Evolutionary conservation across 2,329 filamentous ascomycete genomes (phyloP).

Genomic region (Sarocladiaceae sp.): DNA sequence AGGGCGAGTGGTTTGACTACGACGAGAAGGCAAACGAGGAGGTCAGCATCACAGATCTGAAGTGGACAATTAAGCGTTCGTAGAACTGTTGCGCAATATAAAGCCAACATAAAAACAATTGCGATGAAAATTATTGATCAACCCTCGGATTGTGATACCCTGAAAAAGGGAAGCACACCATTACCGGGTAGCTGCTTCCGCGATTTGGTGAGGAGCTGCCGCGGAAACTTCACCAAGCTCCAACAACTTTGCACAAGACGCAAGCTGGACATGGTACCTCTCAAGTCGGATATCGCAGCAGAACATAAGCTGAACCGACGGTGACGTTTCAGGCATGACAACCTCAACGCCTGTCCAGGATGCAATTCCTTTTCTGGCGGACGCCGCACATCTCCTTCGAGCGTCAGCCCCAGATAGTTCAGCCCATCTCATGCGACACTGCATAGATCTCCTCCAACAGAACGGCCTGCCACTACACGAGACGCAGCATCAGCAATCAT

Average conservation of each 20-base stretch:
- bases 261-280: no score
- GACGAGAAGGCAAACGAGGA: conserved; percentile 91
- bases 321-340: background rate
- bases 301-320: background rate
- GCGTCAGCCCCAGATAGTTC: conserved; percentile 51
- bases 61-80: conserved; percentile 64
- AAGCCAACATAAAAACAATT: no score
- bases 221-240: no score
- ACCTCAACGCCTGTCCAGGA: background rate
- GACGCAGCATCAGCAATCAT: conserved; percentile 49
- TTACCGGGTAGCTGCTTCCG: no score
- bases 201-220: no score
- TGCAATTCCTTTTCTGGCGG: conserved; percentile 36
- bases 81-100: background rate
- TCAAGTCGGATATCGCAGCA: no score
- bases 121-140: no score
- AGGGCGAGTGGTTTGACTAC: conserved; percentile 98
- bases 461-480: conserved; percentile 41
- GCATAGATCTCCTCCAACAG: conserved; percentile 44
- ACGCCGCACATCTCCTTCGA: conserved; percentile 55
- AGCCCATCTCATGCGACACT: conserved; percentile 53
- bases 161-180: no score
- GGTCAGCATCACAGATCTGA: conserved; percentile 85
- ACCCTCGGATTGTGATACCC: no score
- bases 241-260: no score